phyloP scores from a whole-genome alignment of 2,329 filamentous ascomycete species.

The Exophiala mesophila region DNA sequence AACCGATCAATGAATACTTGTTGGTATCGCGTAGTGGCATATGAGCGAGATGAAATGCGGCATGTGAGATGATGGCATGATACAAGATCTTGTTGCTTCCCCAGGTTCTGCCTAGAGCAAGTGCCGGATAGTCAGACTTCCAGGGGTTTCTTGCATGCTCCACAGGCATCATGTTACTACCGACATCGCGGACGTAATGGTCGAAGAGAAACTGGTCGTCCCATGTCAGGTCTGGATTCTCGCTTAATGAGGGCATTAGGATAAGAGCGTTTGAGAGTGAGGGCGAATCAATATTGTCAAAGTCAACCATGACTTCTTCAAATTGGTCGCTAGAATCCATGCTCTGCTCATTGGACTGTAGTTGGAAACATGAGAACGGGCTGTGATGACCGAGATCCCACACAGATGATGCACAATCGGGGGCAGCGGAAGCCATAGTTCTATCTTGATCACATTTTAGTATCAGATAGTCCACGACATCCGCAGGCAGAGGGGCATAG shows the following conservation, averaged over 20 bases:
- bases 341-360: background rate
- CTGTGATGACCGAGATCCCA: background rate
- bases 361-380: background rate
- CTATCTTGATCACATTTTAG: slow-evolving; percentile 5
- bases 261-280: background rate
- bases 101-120: slow-evolving; percentile 10
- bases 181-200: slow-evolving; percentile 22
- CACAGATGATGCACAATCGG: background rate
- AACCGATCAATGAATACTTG: background rate
- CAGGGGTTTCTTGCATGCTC: slow-evolving; percentile 24
- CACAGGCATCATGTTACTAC: slow-evolving; percentile 24
- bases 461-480: slow-evolving; percentile 10
- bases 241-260: background rate
- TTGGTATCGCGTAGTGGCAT: background rate
- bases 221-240: background rate
- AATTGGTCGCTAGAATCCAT: too few relatives aligned
- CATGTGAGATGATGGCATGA: slow-evolving; percentile 8
- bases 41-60: slow-evolving; percentile 13
- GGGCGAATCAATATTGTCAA: background rate
- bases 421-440: background rate
- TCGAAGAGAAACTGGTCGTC: slow-evolving; percentile 24
- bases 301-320: background rate
- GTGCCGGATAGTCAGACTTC: slow-evolving; percentile 21
- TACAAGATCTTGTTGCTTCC: slow-evolving; percentile 7
- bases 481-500: slow-evolving; percentile 1